A percentile compares a stretch with the other conserved stretches of the same genome.
Conservation (phyloP, 345 rosid species). For the Lepidium sativum region DNA sequence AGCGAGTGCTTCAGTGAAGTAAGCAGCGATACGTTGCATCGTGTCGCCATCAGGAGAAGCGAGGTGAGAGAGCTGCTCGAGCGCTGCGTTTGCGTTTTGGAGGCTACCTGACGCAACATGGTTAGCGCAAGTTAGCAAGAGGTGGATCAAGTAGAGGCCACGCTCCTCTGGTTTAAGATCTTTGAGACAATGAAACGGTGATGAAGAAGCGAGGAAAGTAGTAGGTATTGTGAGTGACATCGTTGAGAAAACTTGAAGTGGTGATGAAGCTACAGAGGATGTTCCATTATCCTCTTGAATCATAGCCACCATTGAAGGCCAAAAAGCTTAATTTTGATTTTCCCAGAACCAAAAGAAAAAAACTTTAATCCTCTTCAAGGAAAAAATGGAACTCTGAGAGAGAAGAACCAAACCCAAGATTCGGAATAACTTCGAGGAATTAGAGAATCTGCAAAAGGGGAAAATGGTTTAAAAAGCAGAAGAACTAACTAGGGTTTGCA, state of each 20-base stretch:
- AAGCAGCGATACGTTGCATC: slow-evolving; percentile 90
- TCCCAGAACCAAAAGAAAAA: neutral
- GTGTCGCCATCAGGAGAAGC: slow-evolving; percentile 88
- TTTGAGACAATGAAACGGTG: slow-evolving; percentile 67
- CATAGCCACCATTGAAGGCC: slow-evolving; percentile 35
- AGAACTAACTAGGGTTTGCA: slow-evolving; percentile 1
- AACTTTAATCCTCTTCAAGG: neutral
- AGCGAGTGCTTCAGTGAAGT: slow-evolving; percentile 85
- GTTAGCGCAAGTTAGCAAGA: slow-evolving; percentile 80
- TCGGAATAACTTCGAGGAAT: neutral
- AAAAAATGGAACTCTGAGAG: neutral
- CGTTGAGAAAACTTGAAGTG: slow-evolving; percentile 71
- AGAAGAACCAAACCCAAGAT: neutral
- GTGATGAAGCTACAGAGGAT: slow-evolving; percentile 78
- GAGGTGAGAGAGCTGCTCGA: slow-evolving; percentile 72
- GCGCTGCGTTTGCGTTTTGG: slow-evolving; percentile 78
- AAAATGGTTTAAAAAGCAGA: slow-evolving; percentile 1
- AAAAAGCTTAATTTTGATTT: neutral
- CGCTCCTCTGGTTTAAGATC: slow-evolving; percentile 94
- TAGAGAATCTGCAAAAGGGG: slow-evolving; percentile 15
- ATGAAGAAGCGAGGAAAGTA: slow-evolving; percentile 33
- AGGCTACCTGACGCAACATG: slow-evolving; percentile 76
- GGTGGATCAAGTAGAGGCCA: slow-evolving; percentile 84
- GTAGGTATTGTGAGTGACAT: slow-evolving; percentile 53
- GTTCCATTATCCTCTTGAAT: slow-evolving; percentile 76